A percentile compares a stretch with the other conserved stretches of the same genome.
Evolutionary conservation across 768 basidiomycete genomes (phyloP).

Genomic region (Mycena rosella): DNA sequence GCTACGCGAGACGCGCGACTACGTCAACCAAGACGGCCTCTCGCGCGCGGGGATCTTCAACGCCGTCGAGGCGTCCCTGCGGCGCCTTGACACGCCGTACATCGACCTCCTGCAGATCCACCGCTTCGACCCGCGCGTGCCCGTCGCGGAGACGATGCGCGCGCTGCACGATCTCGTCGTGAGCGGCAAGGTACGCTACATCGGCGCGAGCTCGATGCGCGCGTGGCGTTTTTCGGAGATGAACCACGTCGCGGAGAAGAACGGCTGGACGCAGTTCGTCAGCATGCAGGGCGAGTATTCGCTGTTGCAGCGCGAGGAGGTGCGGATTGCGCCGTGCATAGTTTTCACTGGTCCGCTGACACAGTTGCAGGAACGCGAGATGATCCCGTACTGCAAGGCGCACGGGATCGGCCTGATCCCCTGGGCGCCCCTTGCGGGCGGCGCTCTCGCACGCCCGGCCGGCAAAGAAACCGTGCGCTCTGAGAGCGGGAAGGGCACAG

Average conservation of each 20-base stretch:
- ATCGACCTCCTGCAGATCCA: conserved; percentile 59
- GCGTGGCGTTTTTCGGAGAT: conserved; percentile 60
- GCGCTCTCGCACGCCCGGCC: conserved; percentile 54
- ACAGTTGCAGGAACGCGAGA: conserved; percentile 59
- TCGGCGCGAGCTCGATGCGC: conserved; percentile 62
- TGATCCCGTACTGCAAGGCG: conserved; percentile 60
- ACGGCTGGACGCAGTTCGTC: conserved; percentile 66
- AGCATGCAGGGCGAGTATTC: conserved; percentile 70
- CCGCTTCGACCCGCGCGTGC: conserved; percentile 49
- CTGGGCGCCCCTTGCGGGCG: conserved; percentile 59
- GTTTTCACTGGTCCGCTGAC: neutral
- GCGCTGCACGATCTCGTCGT: conserved; percentile 60
- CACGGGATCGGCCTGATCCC: conserved; percentile 68
- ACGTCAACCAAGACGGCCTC: conserved; percentile 41
- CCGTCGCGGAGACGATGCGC: conserved; percentile 58
- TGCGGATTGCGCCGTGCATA: conserved; percentile 8
- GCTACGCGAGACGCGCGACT: conserved; percentile 24
- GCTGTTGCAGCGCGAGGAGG: conserved; percentile 66
- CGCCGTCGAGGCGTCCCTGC: conserved; percentile 46
- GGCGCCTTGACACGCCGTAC: conserved; percentile 44
- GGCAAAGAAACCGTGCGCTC: conserved; percentile 41
- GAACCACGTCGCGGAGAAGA: conserved; percentile 57
- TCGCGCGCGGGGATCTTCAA: conserved; percentile 50
- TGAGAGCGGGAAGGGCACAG: conserved; percentile 36
- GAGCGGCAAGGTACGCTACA: conserved; percentile 56